Base-by-base conservation (phyloP, 192 early-diverging fungal genomes). In the Entomortierella beljakovae region DNA sequence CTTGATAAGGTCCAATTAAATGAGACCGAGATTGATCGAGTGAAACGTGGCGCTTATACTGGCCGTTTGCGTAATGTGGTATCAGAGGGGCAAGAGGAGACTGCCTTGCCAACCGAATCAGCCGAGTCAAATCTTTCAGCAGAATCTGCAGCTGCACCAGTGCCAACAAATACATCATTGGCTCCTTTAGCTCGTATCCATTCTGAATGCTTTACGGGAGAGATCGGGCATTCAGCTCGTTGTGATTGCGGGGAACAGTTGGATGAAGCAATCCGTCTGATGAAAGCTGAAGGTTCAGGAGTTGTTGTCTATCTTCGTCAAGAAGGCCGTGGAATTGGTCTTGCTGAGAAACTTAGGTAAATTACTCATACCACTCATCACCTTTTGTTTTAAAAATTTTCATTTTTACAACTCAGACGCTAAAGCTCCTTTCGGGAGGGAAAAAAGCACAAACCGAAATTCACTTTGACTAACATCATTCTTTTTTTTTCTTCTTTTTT, bases 191-290 rank as follows among this genome's bases (percentile, higher is more conserved):
- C 92, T 13, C 90, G 97, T 25, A 96, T 99, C 49, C 97, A 99
- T 73, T 98, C 96, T 0, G 96, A 95, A 71, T 99, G 97, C 72
- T 98, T 97, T 65, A 99, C 97, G 0, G 96, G 97, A 50, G 97
- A 99, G 71, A 98, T 95, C 0, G 89, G 98, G 3, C 91, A 93
- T 25, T 94, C 93, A 11, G 89, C 88, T 58, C 88, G 97, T 11
- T 99, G 97, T 70, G 97, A 99, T 81, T 99, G 97, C 83, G 95
- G 92, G 16, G 95, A 96, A 67, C 97, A 98, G 73, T 84, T 99
- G 59, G 90, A 96, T 57, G 92, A 93, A 73, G 94, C 97, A 0
- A 97, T 97, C 94, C 82, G 90, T 48, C 79, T 91, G 60, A 98
- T 99, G 82, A 90, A 93, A 61, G 68, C 71, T 29, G 94, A 93